Base-by-base conservation (phyloP, 129 eudicot genomes). In the Saposhnikovia divaricata region DNA sequence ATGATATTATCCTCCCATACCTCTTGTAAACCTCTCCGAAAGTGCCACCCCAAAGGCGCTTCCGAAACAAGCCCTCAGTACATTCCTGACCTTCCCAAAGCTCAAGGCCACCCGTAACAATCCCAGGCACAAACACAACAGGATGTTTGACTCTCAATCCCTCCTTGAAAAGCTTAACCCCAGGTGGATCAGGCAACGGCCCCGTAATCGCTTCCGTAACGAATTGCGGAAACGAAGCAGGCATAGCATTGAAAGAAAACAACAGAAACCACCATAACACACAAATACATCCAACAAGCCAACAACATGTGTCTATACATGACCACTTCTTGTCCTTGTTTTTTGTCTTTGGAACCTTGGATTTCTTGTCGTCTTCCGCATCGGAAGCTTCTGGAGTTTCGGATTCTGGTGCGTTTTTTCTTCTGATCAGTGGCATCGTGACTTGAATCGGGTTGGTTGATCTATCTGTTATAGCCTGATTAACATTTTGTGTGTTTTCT, bases 1-100 rank as follows among this genome's bases (percentile, higher is more conserved):
- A 44, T 9, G 8, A 21, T 21, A 21, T n/a, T 0, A 61, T 18
- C 2, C 4, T 7, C 28, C 9, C 3, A 65, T 85, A 92, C 99
- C 99, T 87, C 85, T 90, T 95, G 78, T 95, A 92, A 10, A 92
- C 96, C 73, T 95, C 99, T 10, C 97, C 97, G 75, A 95, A 95
- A 0, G 97, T 95, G 4, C 99, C 99, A 11, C 99, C 99, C 99
- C 99, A 95, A 59, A 95, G 95, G 43, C 99, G 82, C 80, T 95
- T 95, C 74, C 99, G 75, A 72, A 95, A 95, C 88, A 95, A 82
- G 0, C 97, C 96, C 34, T 92, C 93, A 78, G 97, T 91, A 85
- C 99, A 95, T 42, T 81, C 87, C 42, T 95, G 89, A 9, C 99
- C 99, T 65, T 95, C 97, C 99, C 99, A 95, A 2, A 95, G 87